phyloP scores from a whole-genome alignment of 768 basidiomycete species.

The Myochromella boudieri region DNA sequence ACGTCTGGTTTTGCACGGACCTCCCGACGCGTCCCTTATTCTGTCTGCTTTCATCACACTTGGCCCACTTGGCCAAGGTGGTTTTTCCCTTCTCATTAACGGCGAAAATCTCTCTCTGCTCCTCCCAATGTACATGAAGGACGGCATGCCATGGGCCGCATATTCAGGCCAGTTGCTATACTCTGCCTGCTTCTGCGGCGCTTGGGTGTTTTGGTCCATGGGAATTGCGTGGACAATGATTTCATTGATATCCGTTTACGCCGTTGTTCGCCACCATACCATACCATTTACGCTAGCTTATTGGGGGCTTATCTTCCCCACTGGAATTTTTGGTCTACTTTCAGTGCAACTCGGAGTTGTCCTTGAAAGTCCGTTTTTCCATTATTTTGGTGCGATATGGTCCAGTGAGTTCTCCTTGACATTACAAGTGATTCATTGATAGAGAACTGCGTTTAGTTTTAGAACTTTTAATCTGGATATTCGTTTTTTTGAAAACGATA shows the following conservation, averaged over 20 bases:
- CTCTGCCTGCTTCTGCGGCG: slow-evolving; percentile 42
- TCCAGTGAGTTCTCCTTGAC: slow-evolving; percentile 35
- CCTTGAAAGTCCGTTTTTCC: slow-evolving; percentile 50
- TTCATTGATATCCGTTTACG: slow-evolving; percentile 39
- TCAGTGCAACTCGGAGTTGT: slow-evolving; percentile 48
- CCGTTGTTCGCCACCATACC: slow-evolving; percentile 27
- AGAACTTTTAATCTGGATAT: slow-evolving; percentile 42
- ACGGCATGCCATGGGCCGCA: slow-evolving; percentile 21
- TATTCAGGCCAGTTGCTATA: slow-evolving; percentile 41
- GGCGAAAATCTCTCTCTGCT: slow-evolving; percentile 37
- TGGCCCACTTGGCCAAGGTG: slow-evolving; percentile 61
- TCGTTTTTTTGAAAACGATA: slow-evolving; percentile 40
- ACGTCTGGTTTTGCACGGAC: slow-evolving; percentile 48
- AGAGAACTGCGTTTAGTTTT: slow-evolving; percentile 27
- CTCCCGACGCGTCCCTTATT: slow-evolving; percentile 36
- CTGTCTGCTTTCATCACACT: slow-evolving; percentile 54
- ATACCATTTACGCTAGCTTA: slow-evolving; percentile 46
- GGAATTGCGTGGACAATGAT: slow-evolving; percentile 51
- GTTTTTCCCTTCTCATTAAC: slow-evolving; percentile 45
- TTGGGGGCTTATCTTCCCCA: slow-evolving; percentile 60
- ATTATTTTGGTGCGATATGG: slow-evolving; percentile 54
- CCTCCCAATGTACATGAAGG: slow-evolving; percentile 27
- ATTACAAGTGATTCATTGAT: background rate
- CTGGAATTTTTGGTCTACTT: slow-evolving; percentile 49
- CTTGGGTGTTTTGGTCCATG: slow-evolving; percentile 55